These are phyloP conservation scores for Volvariella surrecta DNA, from an alignment of 1,284 basidiomycete genomes.

Conservation along the genomic window DNA sequence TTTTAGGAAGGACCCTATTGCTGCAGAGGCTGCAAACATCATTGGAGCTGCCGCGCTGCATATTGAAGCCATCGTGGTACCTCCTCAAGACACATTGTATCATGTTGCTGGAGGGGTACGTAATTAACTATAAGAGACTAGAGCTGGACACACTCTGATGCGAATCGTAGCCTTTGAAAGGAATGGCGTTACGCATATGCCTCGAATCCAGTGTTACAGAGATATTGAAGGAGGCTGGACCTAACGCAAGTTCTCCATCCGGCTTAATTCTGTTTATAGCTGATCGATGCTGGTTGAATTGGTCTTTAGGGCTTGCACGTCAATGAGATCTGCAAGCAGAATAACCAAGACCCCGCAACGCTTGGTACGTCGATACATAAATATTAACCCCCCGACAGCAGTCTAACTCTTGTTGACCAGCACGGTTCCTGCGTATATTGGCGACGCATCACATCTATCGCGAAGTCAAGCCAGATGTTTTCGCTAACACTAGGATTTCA, in stretches of 20 bases:
- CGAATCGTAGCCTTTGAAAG: slow-evolving; percentile 11
- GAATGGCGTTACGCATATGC: slow-evolving; percentile 18
- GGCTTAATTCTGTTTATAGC: neutral
- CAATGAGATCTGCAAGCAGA: slow-evolving; percentile 23
- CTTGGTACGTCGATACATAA: slow-evolving; percentile 19
- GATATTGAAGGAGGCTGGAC: slow-evolving; percentile 28
- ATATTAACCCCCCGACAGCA: neutral
- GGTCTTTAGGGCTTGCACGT: slow-evolving; percentile 23
- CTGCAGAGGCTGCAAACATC: slow-evolving; percentile 21
- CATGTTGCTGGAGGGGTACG: slow-evolving; percentile 20
- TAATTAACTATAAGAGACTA: slow-evolving; percentile 10
- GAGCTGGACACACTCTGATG: neutral
- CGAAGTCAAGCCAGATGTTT: slow-evolving; percentile 33
- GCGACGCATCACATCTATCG: slow-evolving; percentile 32
- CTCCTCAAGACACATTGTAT: slow-evolving; percentile 21
- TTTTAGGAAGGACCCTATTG: slow-evolving; percentile 18
- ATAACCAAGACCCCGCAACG: slow-evolving; percentile 20
- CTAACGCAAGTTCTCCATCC: slow-evolving; percentile 15
- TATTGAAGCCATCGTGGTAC: slow-evolving; percentile 23
- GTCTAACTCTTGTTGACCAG: slow-evolving; percentile 13
- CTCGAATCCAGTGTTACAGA: slow-evolving; percentile 26
- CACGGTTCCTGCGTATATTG: slow-evolving; percentile 28
- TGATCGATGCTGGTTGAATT: neutral
- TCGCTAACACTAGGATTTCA: slow-evolving; percentile 33
- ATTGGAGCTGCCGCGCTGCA: slow-evolving; percentile 30